phyloP scores from a whole-genome alignment of 164 flowering plant species.

The Vitis amurensis region DNA sequence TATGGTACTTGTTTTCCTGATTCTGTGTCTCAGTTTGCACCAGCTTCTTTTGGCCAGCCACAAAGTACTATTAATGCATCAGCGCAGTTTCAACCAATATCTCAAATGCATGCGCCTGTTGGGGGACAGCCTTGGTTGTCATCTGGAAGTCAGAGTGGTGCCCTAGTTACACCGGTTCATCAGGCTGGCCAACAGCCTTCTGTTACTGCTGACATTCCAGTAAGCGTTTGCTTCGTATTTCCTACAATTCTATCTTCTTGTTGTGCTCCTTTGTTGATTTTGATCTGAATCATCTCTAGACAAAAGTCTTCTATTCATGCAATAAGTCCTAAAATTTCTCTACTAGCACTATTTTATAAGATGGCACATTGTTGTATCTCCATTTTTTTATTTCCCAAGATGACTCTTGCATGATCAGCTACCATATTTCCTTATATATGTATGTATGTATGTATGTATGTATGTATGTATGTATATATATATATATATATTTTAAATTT shows the following conservation, averaged over 20 bases:
- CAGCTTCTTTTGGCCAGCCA: constrained; percentile 57
- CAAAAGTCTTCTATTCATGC: neutral
- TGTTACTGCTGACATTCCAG: constrained; percentile 30
- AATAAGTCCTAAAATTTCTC: neutral
- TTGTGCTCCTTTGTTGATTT: neutral
- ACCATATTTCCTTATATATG: too few species aligned
- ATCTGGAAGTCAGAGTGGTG: constrained; percentile 49
- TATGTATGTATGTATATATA: too few species aligned
- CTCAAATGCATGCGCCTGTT: constrained; percentile 60
- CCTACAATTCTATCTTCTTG: neutral
- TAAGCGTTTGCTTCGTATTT: constrained; percentile 18
- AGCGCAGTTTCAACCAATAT: constrained; percentile 55
- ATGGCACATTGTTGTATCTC: too few species aligned
- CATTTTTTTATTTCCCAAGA: too few species aligned
- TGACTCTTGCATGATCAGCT: too few species aligned
- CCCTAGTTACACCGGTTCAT: constrained; percentile 41
- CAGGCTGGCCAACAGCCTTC: constrained; percentile 53
- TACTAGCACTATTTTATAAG: too few species aligned
- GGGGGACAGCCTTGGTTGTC: constrained; percentile 68
- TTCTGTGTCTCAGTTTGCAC: constrained; percentile 47
- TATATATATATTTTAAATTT: too few species aligned
- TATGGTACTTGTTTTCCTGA: constrained; percentile 4
- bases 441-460: too few species aligned
- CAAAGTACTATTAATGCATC: constrained; percentile 43
- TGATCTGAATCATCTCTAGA: too few species aligned